Conservation (phyloP, 257 asterid genomes). For the Primulina huaijiensis region DNA sequence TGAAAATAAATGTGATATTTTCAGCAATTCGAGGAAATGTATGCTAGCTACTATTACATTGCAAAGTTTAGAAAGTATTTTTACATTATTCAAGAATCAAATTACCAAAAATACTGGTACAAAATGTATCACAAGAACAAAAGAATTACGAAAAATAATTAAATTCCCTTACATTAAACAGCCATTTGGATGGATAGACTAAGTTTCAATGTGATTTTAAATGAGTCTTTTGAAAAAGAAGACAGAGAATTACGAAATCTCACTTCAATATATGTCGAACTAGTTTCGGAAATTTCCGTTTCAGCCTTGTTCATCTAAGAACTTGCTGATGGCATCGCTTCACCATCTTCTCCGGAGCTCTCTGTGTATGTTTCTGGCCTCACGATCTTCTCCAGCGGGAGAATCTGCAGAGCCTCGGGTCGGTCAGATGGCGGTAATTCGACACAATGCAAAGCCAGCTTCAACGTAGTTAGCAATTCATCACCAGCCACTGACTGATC, state of each 20-base stretch:
- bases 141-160: too few relatives aligned
- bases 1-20: too few relatives aligned
- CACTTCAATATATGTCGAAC: background rate
- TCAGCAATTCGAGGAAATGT: too few relatives aligned
- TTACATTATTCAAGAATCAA: background rate
- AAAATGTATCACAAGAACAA: background rate
- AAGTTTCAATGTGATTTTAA: background rate
- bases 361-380: constrained; percentile 54
- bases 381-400: constrained; percentile 75
- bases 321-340: constrained; percentile 44
- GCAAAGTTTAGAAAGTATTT: background rate
- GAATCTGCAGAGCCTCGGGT: constrained; percentile 71
- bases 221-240: background rate
- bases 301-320: constrained; percentile 25
- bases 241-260: background rate
- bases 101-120: too few relatives aligned
- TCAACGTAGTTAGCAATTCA: constrained; percentile 73
- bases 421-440: constrained; percentile 80
- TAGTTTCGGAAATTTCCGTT: too few relatives aligned
- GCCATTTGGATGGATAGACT: background rate
- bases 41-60: too few relatives aligned
- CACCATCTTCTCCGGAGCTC: constrained; percentile 64
- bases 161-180: background rate
- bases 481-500: constrained; percentile 87
- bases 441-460: constrained; percentile 86